Percentiles rank a stretch among this genome's conserved stretches.
Conservation (phyloP, 495 filamentous ascomycete species). For the Geoglossum glabrum region DNA sequence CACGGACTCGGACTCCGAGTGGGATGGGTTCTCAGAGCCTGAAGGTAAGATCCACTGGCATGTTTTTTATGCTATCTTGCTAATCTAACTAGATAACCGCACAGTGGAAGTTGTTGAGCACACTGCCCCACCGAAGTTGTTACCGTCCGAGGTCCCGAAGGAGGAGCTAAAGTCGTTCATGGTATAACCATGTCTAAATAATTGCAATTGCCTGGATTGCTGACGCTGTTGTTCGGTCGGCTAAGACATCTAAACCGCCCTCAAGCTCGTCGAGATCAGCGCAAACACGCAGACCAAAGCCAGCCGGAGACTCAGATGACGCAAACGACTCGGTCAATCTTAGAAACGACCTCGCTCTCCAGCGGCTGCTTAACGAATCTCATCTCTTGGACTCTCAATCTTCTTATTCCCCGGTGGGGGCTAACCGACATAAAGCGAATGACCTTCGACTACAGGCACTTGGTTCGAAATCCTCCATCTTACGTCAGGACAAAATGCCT, state of each 20-base stretch:
- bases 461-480: slow-evolving; percentile 55
- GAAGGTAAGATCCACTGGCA: slow-evolving; percentile 14
- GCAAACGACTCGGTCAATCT: slow-evolving; percentile 35
- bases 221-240: neutral
- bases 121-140: slow-evolving; percentile 17
- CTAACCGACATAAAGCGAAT: slow-evolving; percentile 50
- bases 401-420: slow-evolving; percentile 40
- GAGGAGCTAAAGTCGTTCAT: slow-evolving; percentile 60
- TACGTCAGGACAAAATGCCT: slow-evolving; percentile 65
- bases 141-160: slow-evolving; percentile 32
- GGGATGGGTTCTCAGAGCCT: slow-evolving; percentile 40
- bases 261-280: slow-evolving; percentile 16
- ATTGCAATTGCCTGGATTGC: neutral
- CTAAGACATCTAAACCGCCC: slow-evolving; percentile 23
- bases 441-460: slow-evolving; percentile 66
- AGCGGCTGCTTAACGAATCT: slow-evolving; percentile 75
- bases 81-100: neutral
- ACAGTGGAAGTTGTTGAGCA: slow-evolving; percentile 49
- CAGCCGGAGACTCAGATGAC: slow-evolving; percentile 22
- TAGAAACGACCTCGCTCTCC: slow-evolving; percentile 82
- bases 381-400: slow-evolving; percentile 58
- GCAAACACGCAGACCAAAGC: slow-evolving; percentile 8
- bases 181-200: slow-evolving; percentile 22
- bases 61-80: neutral
- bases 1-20: slow-evolving; percentile 31